Evolutionary conservation across 1,284 basidiomycete genomes (phyloP).

Genomic region (Ceratobasidium sp.): DNA sequence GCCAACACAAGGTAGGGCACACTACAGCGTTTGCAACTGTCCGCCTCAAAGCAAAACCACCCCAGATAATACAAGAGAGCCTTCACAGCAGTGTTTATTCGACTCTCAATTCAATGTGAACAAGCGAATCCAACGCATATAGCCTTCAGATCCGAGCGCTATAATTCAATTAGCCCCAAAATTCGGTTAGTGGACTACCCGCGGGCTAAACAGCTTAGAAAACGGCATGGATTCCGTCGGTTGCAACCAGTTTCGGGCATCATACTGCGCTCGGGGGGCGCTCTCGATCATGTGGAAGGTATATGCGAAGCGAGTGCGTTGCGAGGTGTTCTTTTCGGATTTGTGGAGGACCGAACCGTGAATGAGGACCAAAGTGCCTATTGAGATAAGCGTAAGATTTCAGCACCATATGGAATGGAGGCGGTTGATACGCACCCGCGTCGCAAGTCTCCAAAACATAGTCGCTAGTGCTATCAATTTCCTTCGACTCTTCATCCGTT

Average conservation of each 20-base stretch:
- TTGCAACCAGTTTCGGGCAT: slow-evolving; percentile 89
- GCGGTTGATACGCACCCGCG: slow-evolving; percentile 66
- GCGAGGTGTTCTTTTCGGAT: slow-evolving; percentile 80
- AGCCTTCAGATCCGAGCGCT: too few species aligned
- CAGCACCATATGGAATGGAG: neutral
- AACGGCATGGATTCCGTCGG: slow-evolving; percentile 85
- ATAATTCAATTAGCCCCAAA: too few species aligned
- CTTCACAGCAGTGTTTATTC: too few species aligned
- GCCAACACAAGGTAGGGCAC: too few species aligned
- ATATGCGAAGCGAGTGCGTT: slow-evolving; percentile 84
- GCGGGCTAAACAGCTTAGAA: slow-evolving; percentile 67
- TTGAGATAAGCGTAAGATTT: neutral
- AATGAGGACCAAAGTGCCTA: slow-evolving; percentile 87
- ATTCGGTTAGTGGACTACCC: slow-evolving; percentile 22
- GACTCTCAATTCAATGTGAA: too few species aligned
- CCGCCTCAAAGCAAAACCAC: too few species aligned
- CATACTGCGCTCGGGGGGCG: slow-evolving; percentile 70
- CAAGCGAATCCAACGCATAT: too few species aligned
- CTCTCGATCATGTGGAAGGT: slow-evolving; percentile 94
- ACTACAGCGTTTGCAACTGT: too few species aligned
- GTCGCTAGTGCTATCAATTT: too few species aligned
- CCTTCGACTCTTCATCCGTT: slow-evolving; percentile 56
- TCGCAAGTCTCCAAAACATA: slow-evolving; percentile 80
- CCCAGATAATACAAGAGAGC: too few species aligned
- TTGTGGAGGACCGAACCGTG: slow-evolving; percentile 91